These are phyloP conservation scores for Guadua angustifolia DNA, from an alignment of 176 grass and related monocot genomes.

Conservation along the genomic window DNA sequence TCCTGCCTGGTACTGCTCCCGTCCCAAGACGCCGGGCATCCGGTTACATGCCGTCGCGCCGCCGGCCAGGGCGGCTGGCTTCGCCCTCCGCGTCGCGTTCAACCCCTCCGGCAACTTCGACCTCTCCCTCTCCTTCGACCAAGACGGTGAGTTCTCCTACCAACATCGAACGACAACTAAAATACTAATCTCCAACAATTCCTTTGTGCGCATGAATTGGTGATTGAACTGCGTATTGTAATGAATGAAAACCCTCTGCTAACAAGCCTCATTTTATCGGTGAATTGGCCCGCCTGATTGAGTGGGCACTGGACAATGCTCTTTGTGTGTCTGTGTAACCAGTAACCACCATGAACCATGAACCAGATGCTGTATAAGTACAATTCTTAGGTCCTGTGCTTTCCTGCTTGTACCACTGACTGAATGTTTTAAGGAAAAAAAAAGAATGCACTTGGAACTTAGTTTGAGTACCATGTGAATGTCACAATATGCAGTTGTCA, in stretches of 20 bases:
- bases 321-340: no score
- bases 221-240: not conserved
- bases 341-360: no score
- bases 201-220: not conserved
- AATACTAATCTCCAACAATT: not conserved
- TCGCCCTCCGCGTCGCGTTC: conserved; percentile 65
- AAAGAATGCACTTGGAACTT: no score
- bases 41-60: not conserved
- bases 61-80: not conserved
- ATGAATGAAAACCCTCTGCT: not conserved
- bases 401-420: no score
- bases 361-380: no score
- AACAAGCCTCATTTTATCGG: not conserved
- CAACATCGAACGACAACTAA: not conserved
- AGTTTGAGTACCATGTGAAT: no score
- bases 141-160: conserved; percentile 43
- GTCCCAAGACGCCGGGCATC: not conserved
- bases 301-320: no score
- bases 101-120: conserved; percentile 88
- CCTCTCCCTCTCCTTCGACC: conserved; percentile 62
- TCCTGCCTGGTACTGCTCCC: conserved; percentile 4
- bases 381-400: no score
- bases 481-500: no score
- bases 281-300: no score
- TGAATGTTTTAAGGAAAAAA: no score